Base-by-base conservation (phyloP, 169 alveolate species). In the Eimeria praecox region DNA sequence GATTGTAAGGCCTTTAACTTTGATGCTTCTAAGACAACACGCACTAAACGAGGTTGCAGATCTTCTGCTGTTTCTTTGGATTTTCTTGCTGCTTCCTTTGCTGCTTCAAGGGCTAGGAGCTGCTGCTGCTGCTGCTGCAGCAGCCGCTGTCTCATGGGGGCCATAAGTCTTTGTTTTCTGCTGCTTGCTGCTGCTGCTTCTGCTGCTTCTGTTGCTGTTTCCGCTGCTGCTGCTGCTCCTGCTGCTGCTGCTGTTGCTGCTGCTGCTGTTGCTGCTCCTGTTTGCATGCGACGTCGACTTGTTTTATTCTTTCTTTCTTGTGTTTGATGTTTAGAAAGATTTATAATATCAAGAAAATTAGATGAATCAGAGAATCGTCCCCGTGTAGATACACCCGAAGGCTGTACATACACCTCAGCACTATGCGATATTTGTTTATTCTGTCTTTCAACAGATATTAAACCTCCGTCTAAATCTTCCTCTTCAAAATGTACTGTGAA, bases 131-230 rank as follows among this genome's bases (percentile, higher is more conserved):
- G 27, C 44, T 82, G 90, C 69, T 12, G 90, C 90, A 82, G 90
- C 64, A 82, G 44, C 44, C 69, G 64, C 71, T 22, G 90, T 71
- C 90, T 35, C 90, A 82, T 40, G 49, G 90, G 90, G 30, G 12
- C 90, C n/a, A 16, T 62, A 8, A 82, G 73, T 18, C 71, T 6
- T 71, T 82, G 46, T 27, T 42, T 78, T 30, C 88, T 78, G 18
- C 33, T 38, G 38, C 59, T 38, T 20, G 33, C 35, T 16, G 12
- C 62, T 1, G 9, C 88, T 18, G n/a, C 59, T 16, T 78, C 88
- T 14, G 83, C 42, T 14, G 83, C 42, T 14, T 24, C 3, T 12
- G 83, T 2, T 9, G 69, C 69, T 59, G 69, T 59, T 59, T 22
- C 20, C 22, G 69, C 20, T 22, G 20, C 35, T 77, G 59, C 52